phyloP scores from a whole-genome alignment of 2,329 filamentous ascomycete genomes.

The Cercospora sp. region DNA sequence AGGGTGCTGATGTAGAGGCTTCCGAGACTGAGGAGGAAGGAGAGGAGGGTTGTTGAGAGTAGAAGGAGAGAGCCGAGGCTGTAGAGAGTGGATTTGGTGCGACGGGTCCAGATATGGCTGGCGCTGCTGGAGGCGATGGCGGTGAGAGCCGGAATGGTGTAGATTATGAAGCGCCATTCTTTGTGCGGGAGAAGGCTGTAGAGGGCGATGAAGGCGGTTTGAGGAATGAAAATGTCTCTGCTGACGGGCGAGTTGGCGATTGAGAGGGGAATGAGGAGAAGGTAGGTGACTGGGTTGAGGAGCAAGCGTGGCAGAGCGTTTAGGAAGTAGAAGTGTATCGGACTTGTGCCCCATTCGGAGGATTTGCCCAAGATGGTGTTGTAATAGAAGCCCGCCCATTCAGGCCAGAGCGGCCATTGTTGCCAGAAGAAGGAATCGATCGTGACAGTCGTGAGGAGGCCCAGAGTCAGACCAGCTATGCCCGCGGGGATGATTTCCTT shows the following conservation, averaged over 20 bases:
- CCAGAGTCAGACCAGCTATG: conserved; percentile 62
- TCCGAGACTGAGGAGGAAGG: conserved; percentile 60
- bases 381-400: conserved; percentile 84
- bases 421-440: conserved; percentile 97
- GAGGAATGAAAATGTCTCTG: conserved; percentile 62
- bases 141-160: conserved; percentile 78
- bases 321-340: conserved; percentile 82
- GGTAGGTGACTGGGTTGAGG: conserved; percentile 69
- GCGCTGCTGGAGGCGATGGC: conserved; percentile 73
- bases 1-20: conserved; percentile 79
- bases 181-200: conserved; percentile 94
- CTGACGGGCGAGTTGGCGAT: conserved; percentile 51
- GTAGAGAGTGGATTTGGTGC: conserved; percentile 61
- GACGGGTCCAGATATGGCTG: conserved; percentile 61
- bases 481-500: conserved; percentile 66
- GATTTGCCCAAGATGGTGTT: conserved; percentile 84
- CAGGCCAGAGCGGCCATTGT: conserved; percentile 73
- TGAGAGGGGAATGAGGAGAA: conserved; percentile 53
- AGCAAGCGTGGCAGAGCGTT: conserved; percentile 80
- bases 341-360: conserved; percentile 81
- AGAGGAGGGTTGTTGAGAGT: conserved; percentile 59
- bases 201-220: conserved; percentile 69
- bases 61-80: conserved; percentile 57
- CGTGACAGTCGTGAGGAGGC: conserved; percentile 68
- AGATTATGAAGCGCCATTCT: conserved; percentile 93